phyloP scores from a whole-genome alignment of 169 alveolate genomes.

The Cystoisospora suis region DNA sequence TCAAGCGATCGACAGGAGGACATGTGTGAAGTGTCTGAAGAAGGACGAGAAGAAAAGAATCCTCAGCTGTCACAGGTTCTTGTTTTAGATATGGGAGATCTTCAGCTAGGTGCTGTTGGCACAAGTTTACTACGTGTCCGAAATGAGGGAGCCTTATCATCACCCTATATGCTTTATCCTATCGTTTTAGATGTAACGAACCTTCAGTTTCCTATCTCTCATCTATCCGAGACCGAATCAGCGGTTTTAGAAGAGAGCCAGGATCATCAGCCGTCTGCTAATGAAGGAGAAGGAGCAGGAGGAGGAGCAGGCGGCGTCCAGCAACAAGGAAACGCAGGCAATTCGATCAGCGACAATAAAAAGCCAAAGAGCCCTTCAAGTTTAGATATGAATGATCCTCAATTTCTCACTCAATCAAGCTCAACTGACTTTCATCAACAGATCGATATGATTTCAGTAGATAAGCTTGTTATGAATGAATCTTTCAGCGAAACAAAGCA shows the following conservation, averaged over 20 bases:
- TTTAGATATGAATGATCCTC: too few relatives aligned
- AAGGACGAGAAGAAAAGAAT: background rate
- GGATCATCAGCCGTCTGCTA: too few relatives aligned
- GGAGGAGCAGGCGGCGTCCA: too few relatives aligned
- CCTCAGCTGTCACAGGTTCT: background rate
- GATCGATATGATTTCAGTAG: background rate
- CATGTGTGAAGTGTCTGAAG: background rate
- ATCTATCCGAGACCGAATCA: background rate
- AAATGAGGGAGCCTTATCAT: background rate
- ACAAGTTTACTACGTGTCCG: background rate
- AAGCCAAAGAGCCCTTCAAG: too few relatives aligned
- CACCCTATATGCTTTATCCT: background rate
- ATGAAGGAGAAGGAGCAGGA: too few relatives aligned
- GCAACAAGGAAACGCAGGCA: too few relatives aligned
- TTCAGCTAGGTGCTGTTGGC: slow-evolving; percentile 10
- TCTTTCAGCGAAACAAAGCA: background rate
- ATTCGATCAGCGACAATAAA: too few relatives aligned
- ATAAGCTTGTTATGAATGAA: background rate
- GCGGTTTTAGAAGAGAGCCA: too few relatives aligned
- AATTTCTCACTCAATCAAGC: too few relatives aligned
- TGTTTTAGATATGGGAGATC: background rate
- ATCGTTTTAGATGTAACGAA: background rate
- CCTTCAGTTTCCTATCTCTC: background rate
- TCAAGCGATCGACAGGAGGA: background rate
- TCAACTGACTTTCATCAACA: too few relatives aligned